Evolutionary conservation across 164 flowering plant species (phyloP), one percentile per base, ranked within the genome.

Genomic region (Nymphaea thermarum): DNA sequence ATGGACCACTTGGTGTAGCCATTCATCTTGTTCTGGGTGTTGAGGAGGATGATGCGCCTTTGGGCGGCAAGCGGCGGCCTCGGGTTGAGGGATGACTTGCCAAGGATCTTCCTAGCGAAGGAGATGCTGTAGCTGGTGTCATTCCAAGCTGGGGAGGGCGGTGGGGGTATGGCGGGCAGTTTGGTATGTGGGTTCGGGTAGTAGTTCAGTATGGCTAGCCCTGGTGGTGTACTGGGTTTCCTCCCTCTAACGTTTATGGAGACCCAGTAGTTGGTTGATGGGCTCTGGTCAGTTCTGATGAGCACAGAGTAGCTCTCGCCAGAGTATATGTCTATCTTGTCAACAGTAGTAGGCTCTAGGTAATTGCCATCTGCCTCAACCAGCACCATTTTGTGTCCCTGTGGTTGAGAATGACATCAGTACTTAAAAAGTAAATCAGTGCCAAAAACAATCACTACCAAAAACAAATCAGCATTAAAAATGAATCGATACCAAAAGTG

Each of bases 291-390:
- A 2, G 99, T 85, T 5, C 66, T 79, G 67, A 91, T 41, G 3
- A 94, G 78, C 25, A 91, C 85, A 0, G 99, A 94, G 80, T 91
- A 94, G 74, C 82, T 90, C 70, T 94, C 98, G 0, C 99, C 99
- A 0, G 96, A 91, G 76, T 90, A 88, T 5, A 94, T 83, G 80
- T 89, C 89, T 41, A 94, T 41, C 70, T 84, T 83, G 3, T 83
- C 72, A 0, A 84, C 83, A 0, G 61, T 66, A 65, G 84, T 84
- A 17, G 96, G 96, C n/a, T 86, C 59, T 0, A 94, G 80, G 41
- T 91, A 88, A 77, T 90, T 88, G 44, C 99, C 99, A 64, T 94
- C 99, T 1, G 99, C 99, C 78, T 94, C 98, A 17, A 91, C 94
- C 63, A 94, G 80, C 45, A 76, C 63, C 92, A 94, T 80, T 72